These are phyloP conservation scores for Lactarius trivialis DNA, from an alignment of 768 basidiomycete species.

Conservation along the genomic window DNA sequence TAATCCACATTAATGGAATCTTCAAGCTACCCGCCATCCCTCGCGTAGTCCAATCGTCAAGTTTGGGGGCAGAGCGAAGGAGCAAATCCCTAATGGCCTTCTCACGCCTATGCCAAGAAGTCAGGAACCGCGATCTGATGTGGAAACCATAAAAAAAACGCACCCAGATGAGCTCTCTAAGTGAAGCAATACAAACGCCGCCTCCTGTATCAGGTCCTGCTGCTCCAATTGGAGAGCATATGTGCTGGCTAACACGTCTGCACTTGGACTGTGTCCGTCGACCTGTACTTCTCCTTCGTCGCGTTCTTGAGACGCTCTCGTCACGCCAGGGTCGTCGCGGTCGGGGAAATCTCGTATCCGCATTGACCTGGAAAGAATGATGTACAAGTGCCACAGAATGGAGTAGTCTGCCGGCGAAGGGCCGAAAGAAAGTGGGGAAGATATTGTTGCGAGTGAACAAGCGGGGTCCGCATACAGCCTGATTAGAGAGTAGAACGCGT, in stretches of 20 bases:
- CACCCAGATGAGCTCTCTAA: constrained; percentile 79
- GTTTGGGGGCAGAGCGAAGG: constrained; percentile 52
- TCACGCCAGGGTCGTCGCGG: constrained; percentile 44
- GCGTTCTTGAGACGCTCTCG: constrained; percentile 32
- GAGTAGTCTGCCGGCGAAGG: constrained; percentile 74
- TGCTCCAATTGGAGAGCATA: constrained; percentile 87
- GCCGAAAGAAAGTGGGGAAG: constrained; percentile 68
- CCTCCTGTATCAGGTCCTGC: constrained; percentile 74
- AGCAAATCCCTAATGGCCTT: constrained; percentile 80
- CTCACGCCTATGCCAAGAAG: constrained; percentile 50
- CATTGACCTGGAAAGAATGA: constrained; percentile 78
- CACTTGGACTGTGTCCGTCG: constrained; percentile 77
- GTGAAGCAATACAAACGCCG: constrained; percentile 84
- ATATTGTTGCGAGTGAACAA: constrained; percentile 59
- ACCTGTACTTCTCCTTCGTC: constrained; percentile 41
- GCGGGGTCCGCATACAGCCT: constrained; percentile 68
- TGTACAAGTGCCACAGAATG: constrained; percentile 88
- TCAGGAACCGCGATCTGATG: not conserved
- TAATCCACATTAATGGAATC: constrained; percentile 83
- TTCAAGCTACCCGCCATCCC: constrained; percentile 71
- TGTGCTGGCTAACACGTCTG: constrained; percentile 73
- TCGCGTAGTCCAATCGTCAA: constrained; percentile 69
- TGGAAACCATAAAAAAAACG: constrained; percentile 27
- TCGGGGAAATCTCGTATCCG: constrained; percentile 85
- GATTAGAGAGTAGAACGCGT: constrained; percentile 79